Conservation (phyloP, 2,329 filamentous ascomycete genomes). For the Pestalotiopsis sp. region DNA sequence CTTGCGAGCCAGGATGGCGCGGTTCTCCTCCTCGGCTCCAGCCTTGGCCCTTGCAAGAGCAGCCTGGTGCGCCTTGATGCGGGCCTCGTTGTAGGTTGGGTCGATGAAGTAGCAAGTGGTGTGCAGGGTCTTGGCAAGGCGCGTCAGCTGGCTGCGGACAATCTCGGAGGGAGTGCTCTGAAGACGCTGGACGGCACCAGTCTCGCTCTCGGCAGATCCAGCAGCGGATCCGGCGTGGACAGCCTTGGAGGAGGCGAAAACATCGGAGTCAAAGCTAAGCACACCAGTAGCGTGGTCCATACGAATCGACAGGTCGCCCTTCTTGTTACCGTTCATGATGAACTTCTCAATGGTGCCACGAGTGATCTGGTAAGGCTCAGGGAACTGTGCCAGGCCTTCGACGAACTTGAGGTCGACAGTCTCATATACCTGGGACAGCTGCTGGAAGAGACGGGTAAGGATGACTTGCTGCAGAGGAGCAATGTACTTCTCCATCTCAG, state of each 20-base stretch:
- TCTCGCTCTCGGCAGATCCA: constrained; percentile 86
- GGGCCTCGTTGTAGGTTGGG: constrained; percentile 81
- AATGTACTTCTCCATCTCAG: constrained; percentile 98
- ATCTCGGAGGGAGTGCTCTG: constrained; percentile 99
- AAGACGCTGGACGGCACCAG: constrained; percentile 85
- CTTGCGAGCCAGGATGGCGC: constrained; percentile 81
- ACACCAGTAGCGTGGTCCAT: constrained; percentile 95
- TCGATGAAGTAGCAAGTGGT: constrained; percentile 97
- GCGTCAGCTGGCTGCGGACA: constrained; percentile 90
- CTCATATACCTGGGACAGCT: constrained; percentile 98
- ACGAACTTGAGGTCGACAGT: constrained; percentile 95
- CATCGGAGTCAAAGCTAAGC: constrained; percentile 95
- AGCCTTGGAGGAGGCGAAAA: constrained; percentile 96
- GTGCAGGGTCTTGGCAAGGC: constrained; percentile 87
- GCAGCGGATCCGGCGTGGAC: constrained; percentile 81
- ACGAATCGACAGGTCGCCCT: constrained; percentile 94
- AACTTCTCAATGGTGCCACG: constrained; percentile 97
- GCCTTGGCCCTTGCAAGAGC: constrained; percentile 82
- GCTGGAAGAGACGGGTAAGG: constrained; percentile 96
- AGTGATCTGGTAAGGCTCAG: constrained; percentile 91
- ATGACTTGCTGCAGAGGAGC: constrained; percentile 97
- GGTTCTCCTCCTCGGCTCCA: constrained; percentile 90
- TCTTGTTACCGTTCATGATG: constrained; percentile 99
- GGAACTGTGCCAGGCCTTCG: constrained; percentile 91
- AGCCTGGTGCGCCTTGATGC: constrained; percentile 76